phyloP scores from a whole-genome alignment of 768 basidiomycete species.

The Candolleomyces efflorescens region DNA sequence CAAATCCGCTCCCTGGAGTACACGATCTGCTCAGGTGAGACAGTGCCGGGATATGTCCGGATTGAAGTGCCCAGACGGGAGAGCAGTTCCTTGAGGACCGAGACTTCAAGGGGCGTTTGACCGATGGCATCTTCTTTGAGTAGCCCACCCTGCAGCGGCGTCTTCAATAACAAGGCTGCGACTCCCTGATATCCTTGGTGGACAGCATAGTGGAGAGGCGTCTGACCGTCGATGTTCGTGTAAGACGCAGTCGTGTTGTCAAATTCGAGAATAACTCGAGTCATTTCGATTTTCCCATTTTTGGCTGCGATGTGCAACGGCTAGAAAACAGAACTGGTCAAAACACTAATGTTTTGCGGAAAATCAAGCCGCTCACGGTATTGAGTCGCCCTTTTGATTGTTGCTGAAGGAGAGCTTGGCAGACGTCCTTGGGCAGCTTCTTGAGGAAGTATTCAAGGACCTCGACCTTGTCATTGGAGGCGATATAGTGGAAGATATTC shows the following conservation, averaged over 20 bases:
- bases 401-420: conserved; percentile 38
- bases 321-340: conserved; percentile 22
- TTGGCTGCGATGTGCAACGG: conserved; percentile 54
- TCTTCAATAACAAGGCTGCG: conserved; percentile 32
- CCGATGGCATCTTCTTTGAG: conserved; percentile 50
- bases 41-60: not conserved
- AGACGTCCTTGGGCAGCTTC: conserved; percentile 48
- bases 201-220: conserved; percentile 47
- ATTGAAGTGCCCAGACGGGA: conserved; percentile 11
- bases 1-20: not conserved
- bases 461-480: conserved; percentile 20
- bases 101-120: conserved; percentile 37
- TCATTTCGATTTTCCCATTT: conserved; percentile 19
- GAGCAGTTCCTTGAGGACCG: conserved; percentile 21
- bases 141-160: conserved; percentile 33
- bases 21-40: not conserved
- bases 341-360: not conserved
- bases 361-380: conserved; percentile 31
- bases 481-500: conserved; percentile 54
- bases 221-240: conserved; percentile 47
- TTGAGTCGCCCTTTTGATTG: conserved; percentile 41
- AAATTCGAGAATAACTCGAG: conserved; percentile 35
- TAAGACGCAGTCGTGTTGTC: conserved; percentile 30
- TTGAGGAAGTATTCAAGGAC: conserved; percentile 40
- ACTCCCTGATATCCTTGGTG: conserved; percentile 29